Percentiles rank a stretch among this genome's conserved stretches.
phyloP scores from a whole-genome alignment of 2,329 filamentous ascomycete species.

The Pseudogymnoascus sp. region DNA sequence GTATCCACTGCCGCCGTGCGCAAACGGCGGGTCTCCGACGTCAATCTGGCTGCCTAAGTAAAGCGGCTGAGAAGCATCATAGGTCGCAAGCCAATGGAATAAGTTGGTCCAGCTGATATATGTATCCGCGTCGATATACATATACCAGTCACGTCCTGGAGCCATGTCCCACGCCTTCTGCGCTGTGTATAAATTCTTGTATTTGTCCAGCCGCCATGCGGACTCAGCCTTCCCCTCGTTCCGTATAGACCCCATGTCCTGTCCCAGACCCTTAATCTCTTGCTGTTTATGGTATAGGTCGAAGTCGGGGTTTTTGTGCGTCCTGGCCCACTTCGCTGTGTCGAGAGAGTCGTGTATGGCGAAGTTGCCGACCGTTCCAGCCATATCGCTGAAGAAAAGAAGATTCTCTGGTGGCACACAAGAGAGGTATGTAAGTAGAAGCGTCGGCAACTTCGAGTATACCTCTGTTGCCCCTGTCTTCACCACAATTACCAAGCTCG shows the following conservation, averaged over 20 bases:
- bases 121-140: conserved; percentile 22
- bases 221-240: conserved; percentile 16
- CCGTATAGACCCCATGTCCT: conserved; percentile 31
- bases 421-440: conserved; percentile 46
- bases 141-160: conserved; percentile 18
- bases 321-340: conserved; percentile 37
- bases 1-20: conserved; percentile 18
- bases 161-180: conserved; percentile 7
- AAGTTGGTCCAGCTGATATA: conserved; percentile 18
- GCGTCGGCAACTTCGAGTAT: conserved; percentile 45
- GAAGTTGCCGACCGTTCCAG: conserved; percentile 40
- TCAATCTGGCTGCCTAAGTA: conserved; percentile 17
- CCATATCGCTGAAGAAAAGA: conserved; percentile 53
- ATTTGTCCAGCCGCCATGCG: conserved; percentile 15
- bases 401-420: conserved; percentile 43
- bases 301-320: conserved; percentile 44
- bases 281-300: conserved; percentile 37
- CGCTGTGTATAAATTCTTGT: conserved; percentile 16
- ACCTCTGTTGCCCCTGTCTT: conserved; percentile 53
- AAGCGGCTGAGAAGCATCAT: conserved; percentile 12
- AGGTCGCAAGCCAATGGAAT: conserved; percentile 13
- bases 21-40: conserved; percentile 13
- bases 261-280: conserved; percentile 39
- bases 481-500: conserved; percentile 45
- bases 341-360: conserved; percentile 42